Evolutionary conservation across 1,284 basidiomycete species (phyloP).

Genomic region (Heterobasidion annosum): DNA sequence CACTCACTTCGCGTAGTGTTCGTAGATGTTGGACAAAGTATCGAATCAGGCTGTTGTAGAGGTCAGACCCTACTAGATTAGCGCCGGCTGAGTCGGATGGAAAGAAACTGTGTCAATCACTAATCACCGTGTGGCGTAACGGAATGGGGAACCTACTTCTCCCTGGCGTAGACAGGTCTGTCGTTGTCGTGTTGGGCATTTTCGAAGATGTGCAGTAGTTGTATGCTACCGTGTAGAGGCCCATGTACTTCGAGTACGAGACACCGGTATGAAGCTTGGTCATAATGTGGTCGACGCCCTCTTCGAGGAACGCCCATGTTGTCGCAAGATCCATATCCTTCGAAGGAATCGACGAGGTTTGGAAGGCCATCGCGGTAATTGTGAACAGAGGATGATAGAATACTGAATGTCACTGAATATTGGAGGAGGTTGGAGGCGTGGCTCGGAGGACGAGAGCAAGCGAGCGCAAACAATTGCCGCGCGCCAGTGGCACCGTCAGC

Average conservation of each 20-base stretch:
- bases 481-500: background rate
- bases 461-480: background rate
- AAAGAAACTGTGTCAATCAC: constrained; percentile 11
- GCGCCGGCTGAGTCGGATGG: constrained; percentile 59
- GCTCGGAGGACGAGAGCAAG: background rate
- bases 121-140: constrained; percentile 4
- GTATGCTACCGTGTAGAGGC: constrained; percentile 90
- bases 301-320: constrained; percentile 84
- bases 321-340: constrained; percentile 68
- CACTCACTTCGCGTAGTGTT: constrained; percentile 24
- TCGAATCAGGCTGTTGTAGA: constrained; percentile 83
- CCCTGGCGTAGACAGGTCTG: constrained; percentile 34
- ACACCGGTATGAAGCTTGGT: constrained; percentile 82
- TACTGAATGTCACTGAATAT: background rate
- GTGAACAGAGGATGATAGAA: background rate
- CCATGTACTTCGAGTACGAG: constrained; percentile 89
- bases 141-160: constrained; percentile 41
- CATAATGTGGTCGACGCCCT: constrained; percentile 93
- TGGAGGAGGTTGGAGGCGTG: background rate
- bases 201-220: constrained; percentile 94
- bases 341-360: constrained; percentile 40
- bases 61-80: constrained; percentile 90
- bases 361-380: constrained; percentile 12
- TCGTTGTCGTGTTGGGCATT: constrained; percentile 58
- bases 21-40: constrained; percentile 82